Evolutionary conservation across 2,329 filamentous ascomycete genomes (phyloP).

Genomic region (Thelonectria olida): DNA sequence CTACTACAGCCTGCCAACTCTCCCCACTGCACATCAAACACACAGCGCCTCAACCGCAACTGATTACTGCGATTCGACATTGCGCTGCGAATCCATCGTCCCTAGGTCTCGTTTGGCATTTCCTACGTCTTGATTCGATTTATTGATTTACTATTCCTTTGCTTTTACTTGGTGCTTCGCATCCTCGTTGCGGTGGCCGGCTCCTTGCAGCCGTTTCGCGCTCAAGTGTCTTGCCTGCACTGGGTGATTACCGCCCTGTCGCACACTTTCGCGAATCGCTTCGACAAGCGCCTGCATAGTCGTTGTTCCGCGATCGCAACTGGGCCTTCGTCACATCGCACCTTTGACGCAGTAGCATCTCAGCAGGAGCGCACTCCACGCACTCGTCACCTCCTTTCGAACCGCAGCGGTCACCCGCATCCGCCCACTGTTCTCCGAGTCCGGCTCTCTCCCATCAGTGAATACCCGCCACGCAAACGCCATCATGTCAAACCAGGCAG

Average conservation of each 20-base stretch:
- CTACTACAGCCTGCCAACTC: conserved; percentile 46
- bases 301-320: not conserved
- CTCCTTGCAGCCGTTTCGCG: conserved; percentile 9
- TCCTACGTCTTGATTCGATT: conserved; percentile 20
- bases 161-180: conserved; percentile 6
- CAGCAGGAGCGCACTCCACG: not conserved
- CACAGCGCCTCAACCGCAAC: conserved; percentile 32
- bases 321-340: not conserved
- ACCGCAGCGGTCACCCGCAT: conserved; percentile 12
- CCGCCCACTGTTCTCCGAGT: conserved; percentile 2
- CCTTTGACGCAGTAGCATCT: not conserved
- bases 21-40: conserved; percentile 49
- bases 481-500: conserved; percentile 66
- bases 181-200: conserved; percentile 6
- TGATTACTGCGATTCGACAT: conserved; percentile 25
- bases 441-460: not conserved
- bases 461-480: conserved; percentile 18
- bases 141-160: not conserved
- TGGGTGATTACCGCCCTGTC: not conserved
- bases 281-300: not conserved
- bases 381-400: not conserved
- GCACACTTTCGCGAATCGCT: conserved; percentile 13
- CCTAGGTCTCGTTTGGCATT: conserved; percentile 3
- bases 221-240: conserved; percentile 20
- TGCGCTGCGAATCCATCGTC: conserved; percentile 17